Base-by-base conservation (phyloP, 805 yeast species). In the Sugiyamaella qingdaonensis region DNA sequence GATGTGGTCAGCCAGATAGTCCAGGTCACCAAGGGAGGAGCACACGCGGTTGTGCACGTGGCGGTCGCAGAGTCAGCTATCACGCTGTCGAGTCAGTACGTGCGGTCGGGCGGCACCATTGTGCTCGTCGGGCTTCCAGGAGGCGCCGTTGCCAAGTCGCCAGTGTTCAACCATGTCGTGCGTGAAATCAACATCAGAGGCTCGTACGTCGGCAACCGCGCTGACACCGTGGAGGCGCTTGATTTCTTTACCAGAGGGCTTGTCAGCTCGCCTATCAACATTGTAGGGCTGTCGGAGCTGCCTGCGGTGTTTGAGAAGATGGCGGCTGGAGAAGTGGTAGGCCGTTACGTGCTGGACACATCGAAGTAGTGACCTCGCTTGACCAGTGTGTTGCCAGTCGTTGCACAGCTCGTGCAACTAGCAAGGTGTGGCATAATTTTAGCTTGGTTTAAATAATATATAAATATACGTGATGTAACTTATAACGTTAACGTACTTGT, bases 151-250 rank as follows among this genome's bases (percentile, higher is more conserved):
- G 80, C 82, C 64, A 75, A 77, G 61, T 81, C 89, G 39, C 78
- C 81, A 54, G 88, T 88, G 52, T 85, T 87, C 75, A 74, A 77
- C 59, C 81, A 86, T 49, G 95, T 88, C 56, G 84, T 85, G 61
- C 85, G 79, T 73, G 80, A 88, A 54, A 75, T 85, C 69, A 75
- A 76, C 65, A 84, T 88, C 67, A 81, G 77, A 69, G 95, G 94
- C 63, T 86, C 95, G 50, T 86, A 86, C 68, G 95, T 88, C 58
- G 96, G 95, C 64, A 86, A 86, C 81, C 84, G 95, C 74, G 85
- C 86, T 60, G 96, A 88, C 73, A 80, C 92, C 60, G 79, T 84
- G 58, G 91, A 86, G 76, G 90, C 92, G 52, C 72, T 86, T 60
- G 87, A 84, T 64, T 85, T 86, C 78, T 84, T 83, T 72, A 58